Conservation (phyloP, 495 filamentous ascomycete species). For the Tuber microsphaerosporum region DNA sequence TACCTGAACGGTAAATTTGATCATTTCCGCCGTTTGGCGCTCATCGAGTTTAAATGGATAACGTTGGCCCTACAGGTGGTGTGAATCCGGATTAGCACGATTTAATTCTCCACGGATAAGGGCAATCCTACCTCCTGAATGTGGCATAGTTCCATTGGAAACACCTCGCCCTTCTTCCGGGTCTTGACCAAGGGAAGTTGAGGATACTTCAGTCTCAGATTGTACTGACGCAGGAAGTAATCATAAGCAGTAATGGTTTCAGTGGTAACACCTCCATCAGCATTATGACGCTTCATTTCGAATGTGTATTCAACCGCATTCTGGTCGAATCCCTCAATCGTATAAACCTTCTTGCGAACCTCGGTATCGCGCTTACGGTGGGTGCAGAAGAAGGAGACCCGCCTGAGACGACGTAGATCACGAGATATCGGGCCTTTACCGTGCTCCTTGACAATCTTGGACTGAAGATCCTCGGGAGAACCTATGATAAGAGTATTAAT, state of each 20-base stretch:
- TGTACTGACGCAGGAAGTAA: conserved; percentile 65
- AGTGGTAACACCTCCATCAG: conserved; percentile 28
- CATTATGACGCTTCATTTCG: conserved; percentile 50
- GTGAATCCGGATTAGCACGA: conserved; percentile 25
- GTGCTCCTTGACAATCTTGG: conserved; percentile 16
- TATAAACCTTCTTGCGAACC: conserved; percentile 50
- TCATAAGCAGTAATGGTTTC: conserved; percentile 51
- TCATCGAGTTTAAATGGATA: conserved; percentile 69
- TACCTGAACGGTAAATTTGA: conserved; percentile 64
- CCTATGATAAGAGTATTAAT: conserved; percentile 18
- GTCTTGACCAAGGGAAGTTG: conserved; percentile 67
- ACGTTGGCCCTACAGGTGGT: conserved; percentile 53
- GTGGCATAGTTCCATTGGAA: conserved; percentile 70
- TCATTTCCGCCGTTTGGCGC: conserved; percentile 69
- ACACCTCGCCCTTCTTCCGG: conserved; percentile 54
- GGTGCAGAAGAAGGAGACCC: conserved; percentile 59
- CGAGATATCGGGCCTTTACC: conserved; percentile 20
- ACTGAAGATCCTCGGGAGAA: conserved; percentile 30
- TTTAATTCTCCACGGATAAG: background rate
- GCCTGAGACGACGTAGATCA: conserved; percentile 52
- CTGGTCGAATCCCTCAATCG: conserved; percentile 55
- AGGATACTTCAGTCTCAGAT: conserved; percentile 49
- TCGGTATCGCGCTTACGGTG: conserved; percentile 46
- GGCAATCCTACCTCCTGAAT: conserved; percentile 44
- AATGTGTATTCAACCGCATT: conserved; percentile 56